Conservation (phyloP, 805 yeast species). For the Saccharomycopsis fermentans region DNA sequence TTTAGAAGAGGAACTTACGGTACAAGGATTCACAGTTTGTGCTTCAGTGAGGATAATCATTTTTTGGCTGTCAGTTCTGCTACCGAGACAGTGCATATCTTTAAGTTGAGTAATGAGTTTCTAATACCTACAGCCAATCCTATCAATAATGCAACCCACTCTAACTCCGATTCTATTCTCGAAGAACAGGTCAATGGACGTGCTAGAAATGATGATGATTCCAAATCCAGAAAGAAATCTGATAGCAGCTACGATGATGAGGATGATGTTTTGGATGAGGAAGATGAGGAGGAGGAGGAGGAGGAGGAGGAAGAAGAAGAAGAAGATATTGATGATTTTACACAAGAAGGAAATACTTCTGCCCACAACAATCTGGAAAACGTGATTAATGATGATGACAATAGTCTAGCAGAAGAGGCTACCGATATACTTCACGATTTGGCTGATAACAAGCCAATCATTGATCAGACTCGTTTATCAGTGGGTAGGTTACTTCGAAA, state of each 20-base stretch:
- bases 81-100: conserved; percentile 88
- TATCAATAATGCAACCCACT: background rate
- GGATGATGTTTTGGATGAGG: conserved; percentile 25
- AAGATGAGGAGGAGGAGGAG: conserved; percentile 15
- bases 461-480: conserved; percentile 60
- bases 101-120: conserved; percentile 50
- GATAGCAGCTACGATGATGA: conserved; percentile 28
- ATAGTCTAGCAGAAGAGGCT: conserved; percentile 9
- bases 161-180: background rate
- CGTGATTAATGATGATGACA: conserved; percentile 5
- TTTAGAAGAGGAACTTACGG: conserved; percentile 79
- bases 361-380: background rate
- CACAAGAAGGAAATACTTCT: conserved; percentile 21
- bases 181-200: background rate
- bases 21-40: conserved; percentile 65
- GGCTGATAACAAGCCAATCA: conserved; percentile 43
- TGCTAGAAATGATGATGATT: background rate
- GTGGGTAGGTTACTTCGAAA: conserved; percentile 68
- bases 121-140: conserved; percentile 2
- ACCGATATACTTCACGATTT: background rate
- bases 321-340: conserved; percentile 30
- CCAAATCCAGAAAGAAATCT: conserved; percentile 13
- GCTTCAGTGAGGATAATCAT: conserved; percentile 60
- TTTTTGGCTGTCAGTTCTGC: conserved; percentile 78
- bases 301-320: conserved; percentile 1